Conservation (phyloP, 805 yeast species). For the Teunomyces panamensis region DNA sequence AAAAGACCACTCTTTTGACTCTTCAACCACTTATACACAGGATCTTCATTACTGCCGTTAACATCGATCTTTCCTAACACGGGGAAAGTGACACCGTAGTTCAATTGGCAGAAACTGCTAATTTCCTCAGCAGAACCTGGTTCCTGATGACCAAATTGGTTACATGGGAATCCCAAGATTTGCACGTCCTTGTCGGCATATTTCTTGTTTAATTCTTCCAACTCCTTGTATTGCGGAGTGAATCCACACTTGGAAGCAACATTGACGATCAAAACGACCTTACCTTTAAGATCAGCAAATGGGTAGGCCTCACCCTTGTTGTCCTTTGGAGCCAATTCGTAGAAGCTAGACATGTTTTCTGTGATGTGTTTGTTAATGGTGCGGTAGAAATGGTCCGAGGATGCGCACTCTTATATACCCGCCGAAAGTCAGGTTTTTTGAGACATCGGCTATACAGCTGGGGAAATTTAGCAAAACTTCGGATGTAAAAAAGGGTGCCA, state of each 20-base stretch:
- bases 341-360: slow-evolving; percentile 52
- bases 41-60: slow-evolving; percentile 78
- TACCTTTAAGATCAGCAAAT: slow-evolving; percentile 63
- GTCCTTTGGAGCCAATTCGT: slow-evolving; percentile 65
- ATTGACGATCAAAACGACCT: slow-evolving; percentile 80
- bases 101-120: slow-evolving; percentile 66
- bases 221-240: slow-evolving; percentile 57
- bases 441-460: no score
- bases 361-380: not conserved
- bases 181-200: slow-evolving; percentile 35
- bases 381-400: not conserved
- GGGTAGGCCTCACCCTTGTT: slow-evolving; percentile 57
- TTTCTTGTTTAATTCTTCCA: slow-evolving; percentile 41
- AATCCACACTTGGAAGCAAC: slow-evolving; percentile 82
- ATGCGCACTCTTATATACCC: not conserved
- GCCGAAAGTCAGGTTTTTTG: not conserved
- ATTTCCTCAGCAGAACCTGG: slow-evolving; percentile 55
- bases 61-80: slow-evolving; percentile 83
- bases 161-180: slow-evolving; percentile 44
- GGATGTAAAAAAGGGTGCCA: no score
- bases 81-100: slow-evolving; percentile 92
- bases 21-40: slow-evolving; percentile 79
- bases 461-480: no score
- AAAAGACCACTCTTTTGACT: slow-evolving; percentile 47
- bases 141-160: slow-evolving; percentile 43